Base-by-base conservation (phyloP, 192 early-diverging fungal genomes). In the Funneliformis mosseae region DNA sequence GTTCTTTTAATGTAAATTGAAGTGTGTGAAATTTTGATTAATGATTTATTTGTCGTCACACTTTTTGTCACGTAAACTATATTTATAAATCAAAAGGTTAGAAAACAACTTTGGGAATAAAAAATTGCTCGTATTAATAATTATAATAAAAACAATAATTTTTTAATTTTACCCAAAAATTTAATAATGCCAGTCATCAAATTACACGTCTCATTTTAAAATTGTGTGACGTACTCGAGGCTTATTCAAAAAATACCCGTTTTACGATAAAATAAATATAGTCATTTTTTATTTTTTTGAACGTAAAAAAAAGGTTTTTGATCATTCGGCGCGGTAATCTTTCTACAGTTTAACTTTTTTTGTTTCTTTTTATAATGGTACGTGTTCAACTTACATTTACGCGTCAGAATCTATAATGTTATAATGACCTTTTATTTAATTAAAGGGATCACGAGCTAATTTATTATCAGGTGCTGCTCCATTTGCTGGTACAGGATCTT, bases 391-490 rank as follows among this genome's bases (percentile, higher is more conserved):
- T 55, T 55, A 27, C 33, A 33, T 16, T 33, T 38, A 33, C 64
- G 64, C 64, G 64, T 67, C 64, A 67, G 16, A 8, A 16, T 67
- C 16, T 33, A 38, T 67, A 0, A 67, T 55, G 64, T 38, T 27
- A 10, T 67, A 33, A 67, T 27, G 18, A 4, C 0, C 25, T 67
- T 67, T 67, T 33, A 67, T 67, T 28, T 14, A 5, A 43, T 70
- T 43, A 33, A 70, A 70, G 68, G 68, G 42, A 70, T 70, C 68
- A n/a, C 33, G 21, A 23, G 42, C 42, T 48, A 41, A 25, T 39
- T 63, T 77, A 45, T 43, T 77, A 41, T 77, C 75, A 21, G 75
- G n/a, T 11, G 75, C 75, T 1, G 75, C 75, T 41, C 75, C 75
- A 10, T 63, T 62, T 77, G 28, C 59, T 16, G 45, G 43, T 46